Base-by-base conservation (phyloP, 441 rosid genomes). In the Gossypium gossypioides region DNA sequence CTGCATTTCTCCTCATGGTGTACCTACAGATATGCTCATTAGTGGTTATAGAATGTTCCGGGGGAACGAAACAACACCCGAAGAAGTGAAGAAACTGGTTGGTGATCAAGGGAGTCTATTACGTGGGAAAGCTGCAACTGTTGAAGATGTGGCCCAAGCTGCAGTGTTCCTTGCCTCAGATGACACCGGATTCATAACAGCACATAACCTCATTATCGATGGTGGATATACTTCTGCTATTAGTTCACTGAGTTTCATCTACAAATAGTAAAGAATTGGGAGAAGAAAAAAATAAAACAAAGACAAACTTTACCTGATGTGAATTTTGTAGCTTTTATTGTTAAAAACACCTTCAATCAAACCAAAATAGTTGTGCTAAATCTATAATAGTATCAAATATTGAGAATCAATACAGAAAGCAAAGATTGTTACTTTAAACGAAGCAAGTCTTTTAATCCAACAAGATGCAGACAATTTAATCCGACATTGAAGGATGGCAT, bases 1-100 rank as follows among this genome's bases (percentile, higher is more conserved):
- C 42, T 85, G 86, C 84, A 79, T 92, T 46, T 90, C 98, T 2
- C 96, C 98, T 9, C 98, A 92, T 15, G 95, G 93, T 4, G 93
- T 92, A 3, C 91, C 98, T 12, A 80, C 98, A 6, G 93, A 90
- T 25, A 90, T 92, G 79, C 88, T 92, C 10, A 81, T 92, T 0
- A 56, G 68, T 24, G 90, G 88, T 3, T 88, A 76, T 64, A 76
- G 88, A 40, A 78, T 60, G 72, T 67, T 71, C 12, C 73, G 87
- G 34, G 83, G 89, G 72, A 83, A 78, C 51, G 81, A 83, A 22
- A 21, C 85, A 56, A 82, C 59, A 3, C 52, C 78, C 0, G 85
- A 84, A 62, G 87, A 86, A 3, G 92, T 91, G 57, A 60, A 80
- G 21, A 75, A 83, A 66, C 77, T 80, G 42, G 85, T 89, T 3